Evolutionary conservation across 768 basidiomycete species (phyloP).

Genomic region (Agrocybe praecox): DNA sequence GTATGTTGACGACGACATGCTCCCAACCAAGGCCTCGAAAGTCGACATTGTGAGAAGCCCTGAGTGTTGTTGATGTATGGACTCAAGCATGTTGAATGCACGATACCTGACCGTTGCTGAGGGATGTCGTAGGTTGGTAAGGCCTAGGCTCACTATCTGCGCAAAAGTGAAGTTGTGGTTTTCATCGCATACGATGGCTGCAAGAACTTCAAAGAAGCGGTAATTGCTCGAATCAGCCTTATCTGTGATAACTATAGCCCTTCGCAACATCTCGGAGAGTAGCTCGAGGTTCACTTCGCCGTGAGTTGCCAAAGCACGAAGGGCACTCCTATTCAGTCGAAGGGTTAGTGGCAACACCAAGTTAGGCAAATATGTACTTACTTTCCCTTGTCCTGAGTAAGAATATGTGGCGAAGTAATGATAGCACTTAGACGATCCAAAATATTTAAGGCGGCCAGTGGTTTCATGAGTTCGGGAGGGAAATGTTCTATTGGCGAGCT

Average conservation of each 20-base stretch:
- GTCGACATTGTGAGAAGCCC: constrained; percentile 70
- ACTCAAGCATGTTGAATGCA: constrained; percentile 78
- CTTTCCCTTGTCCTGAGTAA: constrained; percentile 63
- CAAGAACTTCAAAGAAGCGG: constrained; percentile 79
- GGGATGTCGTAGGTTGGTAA: constrained; percentile 85
- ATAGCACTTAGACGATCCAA: constrained; percentile 74
- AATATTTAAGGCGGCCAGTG: constrained; percentile 52
- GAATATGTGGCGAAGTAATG: constrained; percentile 57
- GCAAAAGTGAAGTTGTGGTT: constrained; percentile 69
- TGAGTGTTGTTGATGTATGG: constrained; percentile 67
- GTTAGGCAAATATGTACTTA: constrained; percentile 39
- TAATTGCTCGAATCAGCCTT: constrained; percentile 56
- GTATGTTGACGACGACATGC: constrained; percentile 75
- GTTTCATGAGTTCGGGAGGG: constrained; percentile 50
- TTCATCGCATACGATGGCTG: constrained; percentile 65
- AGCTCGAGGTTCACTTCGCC: constrained; percentile 57
- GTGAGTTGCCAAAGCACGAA: constrained; percentile 67
- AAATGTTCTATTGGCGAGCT: constrained; percentile 66
- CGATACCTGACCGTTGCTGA: constrained; percentile 63
- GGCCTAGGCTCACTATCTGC: constrained; percentile 74
- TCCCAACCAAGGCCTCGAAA: constrained; percentile 74
- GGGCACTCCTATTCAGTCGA: constrained; percentile 84
- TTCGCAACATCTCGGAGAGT: constrained; percentile 63
- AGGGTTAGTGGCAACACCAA: too few species aligned
- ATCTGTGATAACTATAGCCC: constrained; percentile 65